Evolutionary conservation across 768 basidiomycete genomes (phyloP).

Genomic region (Jaapia argillacea): DNA sequence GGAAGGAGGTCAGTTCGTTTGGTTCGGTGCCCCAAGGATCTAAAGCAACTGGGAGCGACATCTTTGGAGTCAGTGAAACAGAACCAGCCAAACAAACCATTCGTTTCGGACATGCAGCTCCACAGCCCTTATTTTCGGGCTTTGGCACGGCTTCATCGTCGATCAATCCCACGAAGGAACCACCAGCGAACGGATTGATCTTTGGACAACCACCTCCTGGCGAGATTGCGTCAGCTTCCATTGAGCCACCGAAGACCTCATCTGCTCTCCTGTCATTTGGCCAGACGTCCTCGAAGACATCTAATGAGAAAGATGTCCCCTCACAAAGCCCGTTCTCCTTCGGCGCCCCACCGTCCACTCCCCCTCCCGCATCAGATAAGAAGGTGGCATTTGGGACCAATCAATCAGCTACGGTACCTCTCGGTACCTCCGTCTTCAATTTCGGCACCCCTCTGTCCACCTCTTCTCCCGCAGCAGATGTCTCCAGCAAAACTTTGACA

Average conservation of each 20-base stretch:
- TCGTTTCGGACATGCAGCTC: constrained; percentile 8
- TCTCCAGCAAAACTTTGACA: constrained; percentile 32
- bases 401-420: constrained; percentile 6
- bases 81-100: neutral
- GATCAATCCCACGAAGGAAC: constrained; percentile 34
- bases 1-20: no score
- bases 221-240: no score
- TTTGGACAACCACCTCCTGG: constrained; percentile 34
- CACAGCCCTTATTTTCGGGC: constrained; percentile 12
- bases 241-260: no score
- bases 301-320: constrained; percentile 17
- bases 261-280: constrained; percentile 17
- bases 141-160: constrained; percentile 19
- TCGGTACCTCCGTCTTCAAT: constrained; percentile 26
- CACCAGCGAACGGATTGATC: constrained; percentile 25
- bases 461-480: constrained; percentile 22
- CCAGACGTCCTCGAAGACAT: constrained; percentile 20
- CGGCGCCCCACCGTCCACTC: constrained; percentile 17
- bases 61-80: no score
- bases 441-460: constrained; percentile 36
- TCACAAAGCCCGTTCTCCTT: constrained; percentile 29
- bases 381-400: constrained; percentile 16
- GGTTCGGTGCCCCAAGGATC: no score
- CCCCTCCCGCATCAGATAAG: constrained; percentile 15
- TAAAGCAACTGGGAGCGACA: no score